Base-by-base conservation (phyloP, 2,329 filamentous ascomycete genomes). In the Calonectria crousiana region DNA sequence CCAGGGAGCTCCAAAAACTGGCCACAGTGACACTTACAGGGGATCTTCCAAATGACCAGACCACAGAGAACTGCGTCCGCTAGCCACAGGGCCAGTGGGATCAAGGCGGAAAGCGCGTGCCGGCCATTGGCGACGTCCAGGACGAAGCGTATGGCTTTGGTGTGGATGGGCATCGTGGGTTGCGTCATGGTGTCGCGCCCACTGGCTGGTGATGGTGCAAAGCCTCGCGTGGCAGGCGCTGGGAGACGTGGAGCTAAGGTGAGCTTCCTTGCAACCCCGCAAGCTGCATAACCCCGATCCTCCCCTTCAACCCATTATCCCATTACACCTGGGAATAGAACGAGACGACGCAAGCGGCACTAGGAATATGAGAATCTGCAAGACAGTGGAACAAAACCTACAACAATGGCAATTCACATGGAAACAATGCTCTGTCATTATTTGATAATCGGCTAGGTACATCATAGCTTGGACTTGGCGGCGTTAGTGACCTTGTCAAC, bases 11-110 rank as follows among this genome's bases (percentile, higher is more conserved):
- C 2, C 2, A 30, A 32, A 28, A 3, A 6, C 49, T n/a, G n/a
- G 64, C 20, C n/a, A 62, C 41, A 32, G 66, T 30, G 26, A 47
- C 69, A 67, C 93, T 87, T 88, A 98, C 95, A 98, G 51, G 95
- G 93, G 72, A 98, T 89, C 84, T 93, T 96, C 89, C 92, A 92
- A 77, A 98, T 94, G 76, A 98, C 90, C 41, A 95, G 83, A 20
- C 86, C 89, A 84, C 94, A 97, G 28, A 98, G 90, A 23, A 90
- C 84, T 10, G 92, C 92, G 82, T 98, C 96, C 69, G 90, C 87
- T 38, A 93, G 83, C 77, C 97, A 88, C 8, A 98, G 88, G 4
- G 92, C 86, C 0, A 92, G 89, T 8, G 92, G 86, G 34, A 92
- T 81, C 49, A 88, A 81, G 74, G 82, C 85, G 10, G 90, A 89